Percentiles rank a stretch among this genome's conserved stretches.
Evolutionary conservation across 495 filamentous ascomycete genomes (phyloP).

Genomic region (Neurospora tetrasperma): DNA sequence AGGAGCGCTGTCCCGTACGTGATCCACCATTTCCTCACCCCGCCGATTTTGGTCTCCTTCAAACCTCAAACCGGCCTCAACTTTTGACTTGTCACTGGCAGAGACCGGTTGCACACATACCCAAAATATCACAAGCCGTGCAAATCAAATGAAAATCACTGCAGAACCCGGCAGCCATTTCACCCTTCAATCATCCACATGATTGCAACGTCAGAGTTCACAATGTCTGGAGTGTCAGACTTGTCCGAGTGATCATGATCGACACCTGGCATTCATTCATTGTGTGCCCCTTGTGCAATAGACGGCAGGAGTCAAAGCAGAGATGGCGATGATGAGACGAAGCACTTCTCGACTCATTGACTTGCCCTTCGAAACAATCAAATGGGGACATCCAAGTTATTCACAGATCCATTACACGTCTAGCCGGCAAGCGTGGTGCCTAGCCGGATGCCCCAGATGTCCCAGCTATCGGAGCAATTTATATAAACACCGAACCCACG

Average conservation of each 20-base stretch:
- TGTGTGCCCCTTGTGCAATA: not conserved
- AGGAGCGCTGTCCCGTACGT: not conserved
- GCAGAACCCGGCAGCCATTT: conserved; percentile 7
- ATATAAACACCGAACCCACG: not conserved
- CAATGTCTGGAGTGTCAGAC: not conserved
- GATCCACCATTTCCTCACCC: not conserved
- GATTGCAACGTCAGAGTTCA: not conserved
- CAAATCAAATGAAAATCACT: conserved; percentile 7
- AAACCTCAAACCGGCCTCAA: not conserved
- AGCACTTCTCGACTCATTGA: not conserved
- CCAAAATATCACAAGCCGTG: not conserved
- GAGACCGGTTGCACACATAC: not conserved
- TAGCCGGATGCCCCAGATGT: no score
- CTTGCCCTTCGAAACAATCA: not conserved
- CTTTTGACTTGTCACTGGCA: not conserved
- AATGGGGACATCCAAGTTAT: not conserved
- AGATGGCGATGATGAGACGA: not conserved
- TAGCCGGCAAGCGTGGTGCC: no score
- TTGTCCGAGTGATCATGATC: not conserved
- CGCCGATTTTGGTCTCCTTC: not conserved
- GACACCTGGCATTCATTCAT: not conserved
- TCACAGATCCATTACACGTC: no score
- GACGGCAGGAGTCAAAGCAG: not conserved
- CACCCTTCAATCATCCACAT: not conserved
- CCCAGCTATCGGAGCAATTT: no score